Conservation (phyloP, 2,329 filamentous ascomycete species). For the Exophiala lecanii-corni region DNA sequence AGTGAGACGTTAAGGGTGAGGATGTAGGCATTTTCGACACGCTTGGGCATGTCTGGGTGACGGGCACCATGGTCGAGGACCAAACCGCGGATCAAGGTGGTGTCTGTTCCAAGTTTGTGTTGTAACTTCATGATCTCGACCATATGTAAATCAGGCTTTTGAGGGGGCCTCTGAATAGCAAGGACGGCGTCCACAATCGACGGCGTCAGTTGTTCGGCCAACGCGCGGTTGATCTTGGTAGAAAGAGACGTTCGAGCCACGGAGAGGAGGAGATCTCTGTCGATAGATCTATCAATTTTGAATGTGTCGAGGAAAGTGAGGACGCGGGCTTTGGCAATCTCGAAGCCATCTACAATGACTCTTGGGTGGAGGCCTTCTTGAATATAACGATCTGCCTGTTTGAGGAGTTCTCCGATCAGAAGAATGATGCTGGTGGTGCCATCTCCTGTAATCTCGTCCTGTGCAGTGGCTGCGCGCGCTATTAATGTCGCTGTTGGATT, state of each 20-base stretch:
- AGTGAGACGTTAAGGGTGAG: slow-evolving; percentile 93
- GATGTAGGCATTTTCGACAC: slow-evolving; percentile 91
- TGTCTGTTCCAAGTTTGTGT: slow-evolving; percentile 92
- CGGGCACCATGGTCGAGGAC: slow-evolving; percentile 92
- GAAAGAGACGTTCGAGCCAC: slow-evolving; percentile 92
- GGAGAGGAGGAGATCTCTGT: slow-evolving; percentile 87
- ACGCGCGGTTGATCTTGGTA: slow-evolving; percentile 85
- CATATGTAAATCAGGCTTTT: slow-evolving; percentile 97
- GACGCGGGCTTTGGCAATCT: slow-evolving; percentile 89
- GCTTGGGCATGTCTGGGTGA: slow-evolving; percentile 97
- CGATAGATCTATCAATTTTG: slow-evolving; percentile 82
- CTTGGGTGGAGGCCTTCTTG: slow-evolving; percentile 93
- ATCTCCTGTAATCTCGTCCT: slow-evolving; percentile 97
- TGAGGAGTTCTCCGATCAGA: slow-evolving; percentile 90
- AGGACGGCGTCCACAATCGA: slow-evolving; percentile 96
- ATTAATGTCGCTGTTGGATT: slow-evolving; percentile 80
- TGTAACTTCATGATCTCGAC: slow-evolving; percentile 99
- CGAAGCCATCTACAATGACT: slow-evolving; percentile 95
- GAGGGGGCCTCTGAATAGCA: slow-evolving; percentile 81
- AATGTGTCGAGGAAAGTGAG: slow-evolving; percentile 94
- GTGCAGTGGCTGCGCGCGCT: slow-evolving; percentile 81
- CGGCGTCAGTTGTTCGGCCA: slow-evolving; percentile 87
- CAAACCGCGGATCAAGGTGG: slow-evolving; percentile 87
- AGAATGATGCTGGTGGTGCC: slow-evolving; percentile 96
- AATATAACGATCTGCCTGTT: slow-evolving; percentile 96